These are phyloP conservation scores for Coniochaeta sp. DNA, from an alignment of 2,329 filamentous ascomycete genomes.

Conservation along the genomic window DNA sequence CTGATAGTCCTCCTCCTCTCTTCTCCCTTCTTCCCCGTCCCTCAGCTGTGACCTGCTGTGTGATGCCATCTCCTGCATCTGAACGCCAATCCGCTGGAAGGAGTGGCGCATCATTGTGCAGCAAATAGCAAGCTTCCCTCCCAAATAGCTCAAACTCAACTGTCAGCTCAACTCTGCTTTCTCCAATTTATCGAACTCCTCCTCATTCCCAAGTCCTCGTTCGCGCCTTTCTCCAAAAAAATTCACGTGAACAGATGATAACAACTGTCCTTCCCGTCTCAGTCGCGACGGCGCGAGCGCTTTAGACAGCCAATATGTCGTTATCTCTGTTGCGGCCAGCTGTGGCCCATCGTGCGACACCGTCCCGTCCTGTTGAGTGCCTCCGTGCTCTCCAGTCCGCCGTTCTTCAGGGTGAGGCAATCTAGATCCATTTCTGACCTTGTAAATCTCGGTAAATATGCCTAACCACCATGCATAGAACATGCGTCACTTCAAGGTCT, in stretches of 20 bases:
- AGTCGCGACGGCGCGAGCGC: constrained; percentile 9
- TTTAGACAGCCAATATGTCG: constrained; percentile 12
- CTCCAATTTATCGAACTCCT: not conserved
- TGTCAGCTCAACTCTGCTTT: not conserved
- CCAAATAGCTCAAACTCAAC: not conserved
- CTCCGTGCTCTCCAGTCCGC: constrained; percentile 5
- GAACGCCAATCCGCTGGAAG: constrained; percentile 1
- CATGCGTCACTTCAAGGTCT: constrained; percentile 3
- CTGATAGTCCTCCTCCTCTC: not conserved
- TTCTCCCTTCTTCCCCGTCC: not conserved
- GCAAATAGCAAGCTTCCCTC: not conserved
- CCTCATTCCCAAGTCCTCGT: not conserved
- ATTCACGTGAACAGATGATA: constrained; percentile 8
- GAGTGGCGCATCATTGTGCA: not conserved
- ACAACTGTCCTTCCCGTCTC: constrained; percentile 9
- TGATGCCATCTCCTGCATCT: not conserved
- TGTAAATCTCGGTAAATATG: not conserved
- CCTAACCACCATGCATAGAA: constrained; percentile 9
- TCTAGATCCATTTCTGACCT: not conserved
- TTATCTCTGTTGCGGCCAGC: constrained; percentile 12
- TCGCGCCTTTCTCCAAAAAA: not conserved
- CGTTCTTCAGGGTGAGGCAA: not conserved
- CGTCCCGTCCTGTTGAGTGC: constrained; percentile 7
- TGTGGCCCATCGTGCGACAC: constrained; percentile 11
- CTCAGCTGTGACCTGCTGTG: not conserved